A percentile compares a stretch with the other conserved stretches of the same genome.
Conservation (phyloP, 2,329 filamentous ascomycete species). For the Trichothecium roseum region DNA sequence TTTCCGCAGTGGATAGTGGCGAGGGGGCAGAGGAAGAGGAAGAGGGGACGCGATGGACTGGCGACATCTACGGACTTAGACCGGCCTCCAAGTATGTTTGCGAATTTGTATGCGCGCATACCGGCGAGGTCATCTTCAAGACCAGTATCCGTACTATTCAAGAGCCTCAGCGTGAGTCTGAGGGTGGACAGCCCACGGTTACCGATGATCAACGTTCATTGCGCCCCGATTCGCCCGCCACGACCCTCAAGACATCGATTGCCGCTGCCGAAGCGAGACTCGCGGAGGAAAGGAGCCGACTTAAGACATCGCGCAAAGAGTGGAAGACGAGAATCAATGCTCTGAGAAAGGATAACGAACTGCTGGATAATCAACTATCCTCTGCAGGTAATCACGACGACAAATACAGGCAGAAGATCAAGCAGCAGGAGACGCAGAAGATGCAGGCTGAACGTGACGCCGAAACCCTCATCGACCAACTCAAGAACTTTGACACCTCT, state of each 20-base stretch:
- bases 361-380: constrained; percentile 53
- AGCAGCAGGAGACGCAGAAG: constrained; percentile 66
- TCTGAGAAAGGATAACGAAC: constrained; percentile 65
- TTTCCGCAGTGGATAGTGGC: constrained; percentile 38
- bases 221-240: constrained; percentile 65
- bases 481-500: constrained; percentile 54
- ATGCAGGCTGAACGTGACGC: constrained; percentile 52
- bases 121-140: constrained; percentile 57
- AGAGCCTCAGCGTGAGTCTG: constrained; percentile 26
- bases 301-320: constrained; percentile 64
- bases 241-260: constrained; percentile 68
- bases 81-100: constrained; percentile 68
- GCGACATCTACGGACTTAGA: constrained; percentile 58
- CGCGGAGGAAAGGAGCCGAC: constrained; percentile 55
- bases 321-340: constrained; percentile 59
- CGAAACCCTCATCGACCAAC: constrained; percentile 40
- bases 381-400: constrained; percentile 66
- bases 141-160: constrained; percentile 59
- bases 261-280: constrained; percentile 61
- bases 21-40: constrained; percentile 21
- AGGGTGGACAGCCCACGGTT: constrained; percentile 16
- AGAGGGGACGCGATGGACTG: constrained; percentile 52
- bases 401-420: constrained; percentile 62
- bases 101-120: constrained; percentile 62
- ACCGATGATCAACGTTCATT: constrained; percentile 47